Evolutionary conservation across 805 yeast genomes (phyloP), one percentile per base, ranked within the genome.

Genomic region (Priceomyces castillae): DNA sequence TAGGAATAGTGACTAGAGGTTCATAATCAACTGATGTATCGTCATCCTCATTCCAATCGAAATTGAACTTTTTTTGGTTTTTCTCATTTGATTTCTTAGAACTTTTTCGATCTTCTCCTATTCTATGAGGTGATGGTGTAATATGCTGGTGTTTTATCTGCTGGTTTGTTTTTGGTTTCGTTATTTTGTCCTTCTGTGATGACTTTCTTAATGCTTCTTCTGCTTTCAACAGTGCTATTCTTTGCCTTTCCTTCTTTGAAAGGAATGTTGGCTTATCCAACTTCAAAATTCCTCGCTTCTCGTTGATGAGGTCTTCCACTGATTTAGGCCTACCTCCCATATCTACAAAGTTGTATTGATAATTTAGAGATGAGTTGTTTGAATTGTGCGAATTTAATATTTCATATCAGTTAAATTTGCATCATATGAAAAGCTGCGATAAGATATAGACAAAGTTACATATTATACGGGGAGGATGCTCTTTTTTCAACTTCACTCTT

Each of bases 21-120:
- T 66, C 66, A 43, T 67, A 71, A 1, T 63, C 64, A 0, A 49
- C 47, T 0, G 79, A 56, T 0, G 95, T 86, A 56, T 88, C 96
- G 11, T 86, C 94, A 0, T 69, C 68, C 1, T 63, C 67, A 45
- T 74, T 73, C 95, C 96, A 88, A 10, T 76, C 83, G 60, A 87
- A 86, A 7, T 71, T 68, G 61, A 84, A 86, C 26, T 11, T 28
- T 30, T 38, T 37, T 23, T 37, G 19, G 17, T 25, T 37, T 16
- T 15, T 23, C 11, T 16, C 14, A 23, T 17, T 28, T 10, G 31
- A n/a, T 5, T 28, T 11, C 31, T n/a, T 28, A 28, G 12, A 28
- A 11, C 10, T 28, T 5, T 28, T 28, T 10, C 10, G 5, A 12
- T 10, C n/a, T 5, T 12, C 7, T 11, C 12, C 31, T 6, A 28